Conservation (phyloP, 148 eudicot genomes). For the Rhododendron mucronatum region DNA sequence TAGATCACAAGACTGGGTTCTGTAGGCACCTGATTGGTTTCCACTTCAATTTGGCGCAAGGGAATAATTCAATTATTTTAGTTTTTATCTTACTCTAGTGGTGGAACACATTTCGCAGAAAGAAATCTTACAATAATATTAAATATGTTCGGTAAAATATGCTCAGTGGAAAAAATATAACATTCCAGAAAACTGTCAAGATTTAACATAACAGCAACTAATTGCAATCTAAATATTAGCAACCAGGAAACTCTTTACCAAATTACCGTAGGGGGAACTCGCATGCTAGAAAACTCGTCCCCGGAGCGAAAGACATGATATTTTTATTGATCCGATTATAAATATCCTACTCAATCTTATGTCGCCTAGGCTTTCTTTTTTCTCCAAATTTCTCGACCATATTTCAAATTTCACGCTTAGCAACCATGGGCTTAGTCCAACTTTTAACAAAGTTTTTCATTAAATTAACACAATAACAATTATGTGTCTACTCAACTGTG, state of each 20-base stretch:
- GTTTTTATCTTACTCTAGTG: not conserved
- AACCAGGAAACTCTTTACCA: not conserved
- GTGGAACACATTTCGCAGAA: not conserved
- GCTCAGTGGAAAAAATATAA: not conserved
- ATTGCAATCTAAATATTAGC: not conserved
- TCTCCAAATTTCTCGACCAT: not conserved
- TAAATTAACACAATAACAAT: not conserved
- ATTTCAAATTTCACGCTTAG: not conserved
- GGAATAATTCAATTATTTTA: not conserved
- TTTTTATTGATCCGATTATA: not conserved
- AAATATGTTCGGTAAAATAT: not conserved
- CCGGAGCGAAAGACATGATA: not conserved
- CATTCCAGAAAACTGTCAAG: not conserved
- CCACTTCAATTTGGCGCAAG: constrained; percentile 4
- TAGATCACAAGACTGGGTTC: not conserved
- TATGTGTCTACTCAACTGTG: constrained; percentile 36
- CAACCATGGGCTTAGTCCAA: not conserved
- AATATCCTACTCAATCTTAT: not conserved
- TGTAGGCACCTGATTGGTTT: constrained; percentile 1
- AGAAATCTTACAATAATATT: not conserved
- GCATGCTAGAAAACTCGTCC: not conserved
- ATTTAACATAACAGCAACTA: not conserved
- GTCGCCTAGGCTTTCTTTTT: not conserved
- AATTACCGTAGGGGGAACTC: not conserved
- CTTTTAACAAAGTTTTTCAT: not conserved